A percentile compares a stretch with the other conserved stretches of the same genome.
Conservation (phyloP, 352 stramenopile genomes). For the Sclerospora graminicola region DNA sequence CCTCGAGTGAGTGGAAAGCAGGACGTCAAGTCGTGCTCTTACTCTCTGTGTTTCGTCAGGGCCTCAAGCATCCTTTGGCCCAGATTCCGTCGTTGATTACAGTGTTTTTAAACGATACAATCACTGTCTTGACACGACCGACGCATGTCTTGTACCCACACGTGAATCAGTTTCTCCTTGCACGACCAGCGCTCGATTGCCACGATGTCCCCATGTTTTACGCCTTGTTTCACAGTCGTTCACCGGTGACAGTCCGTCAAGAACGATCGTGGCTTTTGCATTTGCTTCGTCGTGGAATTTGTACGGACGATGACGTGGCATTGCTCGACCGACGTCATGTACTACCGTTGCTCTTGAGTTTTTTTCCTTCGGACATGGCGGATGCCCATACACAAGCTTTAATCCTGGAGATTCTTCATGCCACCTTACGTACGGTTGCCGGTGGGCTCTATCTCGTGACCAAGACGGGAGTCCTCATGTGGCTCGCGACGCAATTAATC, state of each 20-base stretch:
- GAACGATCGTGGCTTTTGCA: conserved; percentile 81
- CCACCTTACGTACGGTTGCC: conserved; percentile 33
- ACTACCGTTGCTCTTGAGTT: conserved; percentile 72
- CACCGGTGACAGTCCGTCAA: conserved; percentile 65
- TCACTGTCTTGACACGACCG: conserved; percentile 56
- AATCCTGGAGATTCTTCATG: conserved; percentile 48
- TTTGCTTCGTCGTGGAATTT: conserved; percentile 54
- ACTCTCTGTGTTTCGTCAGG: conserved; percentile 69
- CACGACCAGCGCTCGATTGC: conserved; percentile 63
- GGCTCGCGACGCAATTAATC: not conserved
- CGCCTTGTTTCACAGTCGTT: conserved; percentile 74
- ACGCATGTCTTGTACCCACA: conserved; percentile 69
- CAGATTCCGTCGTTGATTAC: conserved; percentile 61
- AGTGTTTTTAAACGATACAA: conserved; percentile 73
- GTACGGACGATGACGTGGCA: conserved; percentile 50
- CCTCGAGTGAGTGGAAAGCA: conserved; percentile 51
- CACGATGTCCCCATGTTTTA: conserved; percentile 86
- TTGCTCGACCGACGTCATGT: conserved; percentile 71
- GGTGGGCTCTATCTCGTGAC: conserved; percentile 47
- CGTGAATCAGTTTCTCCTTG: conserved; percentile 77
- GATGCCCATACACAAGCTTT: conserved; percentile 72
- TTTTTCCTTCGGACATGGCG: conserved; percentile 62
- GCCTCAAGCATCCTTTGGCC: conserved; percentile 35
- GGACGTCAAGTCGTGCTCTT: conserved; percentile 73
- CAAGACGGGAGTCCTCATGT: conserved; percentile 34